phyloP scores from a whole-genome alignment of 352 stramenopile genomes.

The Phytophthora syringae region DNA sequence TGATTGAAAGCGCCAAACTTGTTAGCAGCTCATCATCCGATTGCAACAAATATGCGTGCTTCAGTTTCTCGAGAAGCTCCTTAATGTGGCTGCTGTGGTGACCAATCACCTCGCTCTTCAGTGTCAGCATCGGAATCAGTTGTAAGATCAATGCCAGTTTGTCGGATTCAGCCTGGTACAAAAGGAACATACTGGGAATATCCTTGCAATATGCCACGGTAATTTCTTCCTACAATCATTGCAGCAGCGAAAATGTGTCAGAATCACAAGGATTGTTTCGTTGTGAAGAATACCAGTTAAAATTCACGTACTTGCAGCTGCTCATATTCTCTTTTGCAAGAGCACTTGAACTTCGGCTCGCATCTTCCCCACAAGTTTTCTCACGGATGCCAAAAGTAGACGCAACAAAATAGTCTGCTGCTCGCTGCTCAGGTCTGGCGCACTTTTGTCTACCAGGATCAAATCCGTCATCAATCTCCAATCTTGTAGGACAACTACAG shows the following conservation, averaged over 20 bases:
- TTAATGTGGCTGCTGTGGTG: constrained; percentile 77
- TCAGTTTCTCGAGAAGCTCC: constrained; percentile 76
- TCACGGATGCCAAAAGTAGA: constrained; percentile 71
- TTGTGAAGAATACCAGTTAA: neutral
- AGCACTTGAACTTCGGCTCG: constrained; percentile 27
- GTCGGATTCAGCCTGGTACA: constrained; percentile 81
- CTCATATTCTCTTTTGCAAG: constrained; percentile 57
- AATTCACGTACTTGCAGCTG: constrained; percentile 54
- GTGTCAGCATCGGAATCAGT: constrained; percentile 73
- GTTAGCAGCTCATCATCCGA: constrained; percentile 77
- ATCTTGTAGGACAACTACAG: constrained; percentile 83
- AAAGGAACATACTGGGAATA: constrained; percentile 73
- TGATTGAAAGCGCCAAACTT: constrained; percentile 67
- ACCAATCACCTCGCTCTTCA: constrained; percentile 68
- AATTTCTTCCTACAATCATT: constrained; percentile 66
- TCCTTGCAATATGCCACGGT: constrained; percentile 83
- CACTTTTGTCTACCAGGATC: constrained; percentile 81
- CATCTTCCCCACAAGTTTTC: constrained; percentile 56
- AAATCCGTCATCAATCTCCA: constrained; percentile 82
- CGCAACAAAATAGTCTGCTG: constrained; percentile 84
- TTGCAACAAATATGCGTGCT: constrained; percentile 72
- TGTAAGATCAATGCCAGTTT: constrained; percentile 80
- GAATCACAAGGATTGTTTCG: neutral
- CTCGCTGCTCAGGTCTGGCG: constrained; percentile 77
- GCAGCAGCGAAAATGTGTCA: constrained; percentile 1